phyloP scores from a whole-genome alignment of 2,329 filamentous ascomycete species.

The Aspergillus sclerotialis region DNA sequence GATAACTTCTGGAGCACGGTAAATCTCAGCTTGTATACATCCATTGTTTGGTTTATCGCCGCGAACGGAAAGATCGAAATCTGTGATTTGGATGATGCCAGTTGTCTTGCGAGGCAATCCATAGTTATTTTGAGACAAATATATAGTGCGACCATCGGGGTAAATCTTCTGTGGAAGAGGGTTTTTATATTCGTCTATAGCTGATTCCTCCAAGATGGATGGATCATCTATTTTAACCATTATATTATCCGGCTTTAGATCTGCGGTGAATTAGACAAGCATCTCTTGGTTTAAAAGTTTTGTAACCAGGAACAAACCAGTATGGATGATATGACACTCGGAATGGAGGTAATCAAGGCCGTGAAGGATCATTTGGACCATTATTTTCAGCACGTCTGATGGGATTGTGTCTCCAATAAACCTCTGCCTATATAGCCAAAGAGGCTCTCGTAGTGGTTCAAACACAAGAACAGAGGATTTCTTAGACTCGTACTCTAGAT shows the following conservation, averaged over 20 bases:
- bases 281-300: neutral
- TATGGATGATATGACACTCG: slow-evolving; percentile 37
- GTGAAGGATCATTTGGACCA: slow-evolving; percentile 31
- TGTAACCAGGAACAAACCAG: slow-evolving; percentile 20
- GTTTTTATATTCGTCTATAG: slow-evolving; percentile 19
- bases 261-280: slow-evolving; percentile 9
- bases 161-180: slow-evolving; percentile 24
- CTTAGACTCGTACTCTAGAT: slow-evolving; percentile 5
- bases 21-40: slow-evolving; percentile 37
- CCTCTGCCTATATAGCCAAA: slow-evolving; percentile 18
- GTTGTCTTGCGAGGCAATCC: slow-evolving; percentile 14
- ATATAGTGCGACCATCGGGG: slow-evolving; percentile 23
- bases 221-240: slow-evolving; percentile 26
- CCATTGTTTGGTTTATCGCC: slow-evolving; percentile 31
- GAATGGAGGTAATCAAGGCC: slow-evolving; percentile 39
- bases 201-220: slow-evolving; percentile 15
- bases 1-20: slow-evolving; percentile 31
- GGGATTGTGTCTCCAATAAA: slow-evolving; percentile 20
- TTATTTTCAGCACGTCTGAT: slow-evolving; percentile 22
- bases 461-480: slow-evolving; percentile 20
- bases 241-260: slow-evolving; percentile 40
- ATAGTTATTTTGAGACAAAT: slow-evolving; percentile 26
- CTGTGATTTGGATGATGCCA: slow-evolving; percentile 23
- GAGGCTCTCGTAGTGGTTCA: slow-evolving; percentile 27
- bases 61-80: slow-evolving; percentile 26